Evolutionary conservation across 2,329 filamentous ascomycete species (phyloP).

Genomic region (Graphium sp.): DNA sequence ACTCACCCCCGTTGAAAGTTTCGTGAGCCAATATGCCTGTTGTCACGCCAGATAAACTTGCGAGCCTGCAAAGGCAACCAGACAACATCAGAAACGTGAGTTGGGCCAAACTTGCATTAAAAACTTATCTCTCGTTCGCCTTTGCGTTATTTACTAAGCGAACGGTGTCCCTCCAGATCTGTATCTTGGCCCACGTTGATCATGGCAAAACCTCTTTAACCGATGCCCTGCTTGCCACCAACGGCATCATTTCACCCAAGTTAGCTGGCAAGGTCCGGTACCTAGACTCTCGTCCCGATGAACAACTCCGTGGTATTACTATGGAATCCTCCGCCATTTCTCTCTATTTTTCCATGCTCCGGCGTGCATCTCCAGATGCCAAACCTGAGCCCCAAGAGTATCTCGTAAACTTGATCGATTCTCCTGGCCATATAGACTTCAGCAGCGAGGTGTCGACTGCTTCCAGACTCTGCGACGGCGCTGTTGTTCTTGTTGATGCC

Average conservation of each 20-base stretch:
- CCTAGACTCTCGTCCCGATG: constrained; percentile 87
- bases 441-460: constrained; percentile 96
- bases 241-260: constrained; percentile 98
- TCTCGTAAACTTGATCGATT: constrained; percentile 93
- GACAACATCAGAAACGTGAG: constrained; percentile 84
- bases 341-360: constrained; percentile 81
- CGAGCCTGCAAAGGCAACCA: constrained; percentile 73
- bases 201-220: constrained; percentile 97
- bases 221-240: constrained; percentile 90
- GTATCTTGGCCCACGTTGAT: constrained; percentile 90
- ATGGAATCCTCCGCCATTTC: constrained; percentile 99
- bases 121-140: not conserved
- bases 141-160: no score
- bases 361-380: constrained; percentile 52
- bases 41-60: constrained; percentile 78
- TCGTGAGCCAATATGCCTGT: constrained; percentile 87
- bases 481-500: constrained; percentile 85
- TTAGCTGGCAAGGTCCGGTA: constrained; percentile 96
- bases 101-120: constrained; percentile 4
- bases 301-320: constrained; percentile 93
- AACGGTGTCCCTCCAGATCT: constrained; percentile 42
- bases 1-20: no score
- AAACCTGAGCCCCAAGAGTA: constrained; percentile 68
- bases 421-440: constrained; percentile 95
- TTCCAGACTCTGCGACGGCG: constrained; percentile 84